phyloP scores from a whole-genome alignment of 2,329 filamentous ascomycete genomes.

The Penicillium sp. region DNA sequence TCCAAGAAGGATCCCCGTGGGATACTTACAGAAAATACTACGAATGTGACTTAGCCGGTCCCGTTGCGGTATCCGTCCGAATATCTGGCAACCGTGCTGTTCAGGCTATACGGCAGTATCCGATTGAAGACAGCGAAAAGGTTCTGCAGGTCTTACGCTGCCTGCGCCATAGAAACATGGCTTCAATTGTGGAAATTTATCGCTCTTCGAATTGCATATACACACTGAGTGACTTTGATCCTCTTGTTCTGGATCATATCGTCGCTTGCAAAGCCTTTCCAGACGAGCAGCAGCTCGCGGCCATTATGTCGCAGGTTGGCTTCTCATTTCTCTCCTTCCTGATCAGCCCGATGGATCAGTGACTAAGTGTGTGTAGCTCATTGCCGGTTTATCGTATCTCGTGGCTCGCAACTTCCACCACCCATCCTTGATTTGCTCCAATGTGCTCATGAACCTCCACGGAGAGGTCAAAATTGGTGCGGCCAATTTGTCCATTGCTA shows the following conservation, averaged over 20 bases:
- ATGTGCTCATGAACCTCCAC: constrained; percentile 25
- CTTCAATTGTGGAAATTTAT: constrained; percentile 11
- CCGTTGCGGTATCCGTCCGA: constrained; percentile 15
- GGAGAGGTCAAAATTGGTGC: constrained; percentile 19
- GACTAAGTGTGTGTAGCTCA: not conserved
- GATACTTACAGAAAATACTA: constrained; percentile 27
- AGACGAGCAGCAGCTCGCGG: constrained; percentile 21
- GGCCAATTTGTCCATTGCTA: not conserved
- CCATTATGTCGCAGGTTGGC: constrained; percentile 24
- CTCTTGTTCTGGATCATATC: constrained; percentile 22
- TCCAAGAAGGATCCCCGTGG: constrained; percentile 25
- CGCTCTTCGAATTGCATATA: constrained; percentile 9
- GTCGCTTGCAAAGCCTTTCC: constrained; percentile 21
- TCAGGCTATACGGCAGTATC: constrained; percentile 7
- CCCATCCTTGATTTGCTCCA: constrained; percentile 27
- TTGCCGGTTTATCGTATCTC: constrained; percentile 21
- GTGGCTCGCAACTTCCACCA: constrained; percentile 16
- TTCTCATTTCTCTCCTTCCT: constrained; percentile 9
- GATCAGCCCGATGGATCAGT: not conserved
- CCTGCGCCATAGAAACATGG: constrained; percentile 17
- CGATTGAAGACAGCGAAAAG: constrained; percentile 9
- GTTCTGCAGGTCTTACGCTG: constrained; percentile 8
- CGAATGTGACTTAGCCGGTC: constrained; percentile 23
- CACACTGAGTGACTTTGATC: constrained; percentile 16
- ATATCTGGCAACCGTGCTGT: constrained; percentile 4